Evolutionary conservation across 306 rosid species (phyloP).

Genomic region (Cucurbita argyrosperma): DNA sequence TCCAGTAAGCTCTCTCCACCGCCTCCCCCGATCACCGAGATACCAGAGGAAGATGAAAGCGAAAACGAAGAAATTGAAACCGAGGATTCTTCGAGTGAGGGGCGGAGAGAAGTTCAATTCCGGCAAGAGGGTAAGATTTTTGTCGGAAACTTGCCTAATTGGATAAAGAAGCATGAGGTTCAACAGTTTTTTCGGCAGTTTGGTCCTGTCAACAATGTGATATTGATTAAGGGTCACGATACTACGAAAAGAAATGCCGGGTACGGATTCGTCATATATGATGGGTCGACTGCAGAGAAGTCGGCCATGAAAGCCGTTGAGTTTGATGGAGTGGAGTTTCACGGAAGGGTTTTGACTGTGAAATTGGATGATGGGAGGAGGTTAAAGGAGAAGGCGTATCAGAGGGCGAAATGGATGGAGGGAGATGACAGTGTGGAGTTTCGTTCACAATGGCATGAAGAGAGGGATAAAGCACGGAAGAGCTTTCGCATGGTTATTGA

Average conservation of each 20-base stretch:
- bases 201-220: conserved; percentile 58
- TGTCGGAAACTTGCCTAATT: conserved; percentile 69
- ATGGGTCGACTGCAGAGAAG: conserved; percentile 26
- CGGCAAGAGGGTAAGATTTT: conserved; percentile 81
- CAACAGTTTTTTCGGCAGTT: conserved; percentile 70
- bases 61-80: conserved; percentile 1
- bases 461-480: conserved; percentile 53
- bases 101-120: conserved; percentile 10
- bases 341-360: conserved; percentile 67
- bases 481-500: conserved; percentile 50
- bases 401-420: conserved; percentile 45
- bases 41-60: neutral
- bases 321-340: conserved; percentile 89
- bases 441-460: conserved; percentile 70
- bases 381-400: conserved; percentile 35
- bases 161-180: conserved; percentile 63
- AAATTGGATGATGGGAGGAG: conserved; percentile 74
- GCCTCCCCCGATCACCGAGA: neutral
- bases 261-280: conserved; percentile 61
- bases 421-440: conserved; percentile 37
- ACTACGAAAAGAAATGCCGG: conserved; percentile 50
- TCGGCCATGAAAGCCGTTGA: conserved; percentile 75
- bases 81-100: conserved; percentile 1
- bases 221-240: conserved; percentile 56
- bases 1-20: conserved; percentile 67